Conservation (phyloP, 371 early-diverging fungal species). For the Mortierella sp. region DNA sequence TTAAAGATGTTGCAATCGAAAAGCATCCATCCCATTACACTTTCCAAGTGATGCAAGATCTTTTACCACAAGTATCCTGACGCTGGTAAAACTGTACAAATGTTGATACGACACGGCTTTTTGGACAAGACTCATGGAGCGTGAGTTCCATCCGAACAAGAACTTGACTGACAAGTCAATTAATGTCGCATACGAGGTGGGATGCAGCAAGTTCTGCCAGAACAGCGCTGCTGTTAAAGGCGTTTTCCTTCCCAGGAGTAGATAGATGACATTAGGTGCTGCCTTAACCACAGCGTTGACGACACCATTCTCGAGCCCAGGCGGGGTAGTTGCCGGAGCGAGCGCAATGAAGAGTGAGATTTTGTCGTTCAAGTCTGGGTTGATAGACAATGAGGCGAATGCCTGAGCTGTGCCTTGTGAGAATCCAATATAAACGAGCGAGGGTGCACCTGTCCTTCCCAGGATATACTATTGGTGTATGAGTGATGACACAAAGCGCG, state of each 20-base stretch:
- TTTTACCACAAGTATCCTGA: conserved; percentile 87
- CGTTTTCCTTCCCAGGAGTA: conserved; percentile 90
- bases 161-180: conserved; percentile 81
- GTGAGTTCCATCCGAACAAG: conserved; percentile 89
- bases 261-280: conserved; percentile 89
- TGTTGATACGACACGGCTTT: conserved; percentile 90
- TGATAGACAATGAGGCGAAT: conserved; percentile 91
- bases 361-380: conserved; percentile 81
- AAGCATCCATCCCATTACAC: too few relatives aligned
- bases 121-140: conserved; percentile 77
- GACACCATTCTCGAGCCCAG: conserved; percentile 81
- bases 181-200: conserved; percentile 78
- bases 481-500: background rate
- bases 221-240: conserved; percentile 85
- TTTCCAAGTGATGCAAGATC: background rate
- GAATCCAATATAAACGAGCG: conserved; percentile 94
- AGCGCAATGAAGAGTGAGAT: conserved; percentile 91
- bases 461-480: conserved; percentile 76
- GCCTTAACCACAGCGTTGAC: conserved; percentile 88
- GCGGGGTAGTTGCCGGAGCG: conserved; percentile 93
- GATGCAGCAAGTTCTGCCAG: conserved; percentile 87
- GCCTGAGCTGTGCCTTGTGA: conserved; percentile 95
- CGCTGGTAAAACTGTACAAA: conserved; percentile 90
- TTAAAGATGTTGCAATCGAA: background rate
- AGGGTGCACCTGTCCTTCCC: conserved; percentile 77